Evolutionary conservation across 371 early-diverging fungal species (phyloP).

Genomic region (Vavraia culicis): DNA sequence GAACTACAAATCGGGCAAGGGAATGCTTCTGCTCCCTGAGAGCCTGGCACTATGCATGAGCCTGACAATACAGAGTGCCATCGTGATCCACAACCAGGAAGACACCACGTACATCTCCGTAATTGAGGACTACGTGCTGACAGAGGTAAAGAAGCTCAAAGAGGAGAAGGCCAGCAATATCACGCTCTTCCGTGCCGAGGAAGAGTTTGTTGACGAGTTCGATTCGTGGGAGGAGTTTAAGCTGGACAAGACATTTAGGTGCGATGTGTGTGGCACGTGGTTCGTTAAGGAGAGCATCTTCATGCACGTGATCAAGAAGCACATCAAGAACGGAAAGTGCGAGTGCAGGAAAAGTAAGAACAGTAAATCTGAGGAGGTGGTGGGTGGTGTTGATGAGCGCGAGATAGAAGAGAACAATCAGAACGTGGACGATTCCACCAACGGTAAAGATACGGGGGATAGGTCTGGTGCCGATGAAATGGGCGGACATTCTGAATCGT

Average conservation of each 20-base stretch:
- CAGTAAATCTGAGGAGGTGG: no score
- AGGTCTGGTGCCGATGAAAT: no score
- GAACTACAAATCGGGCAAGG: constrained; percentile 20
- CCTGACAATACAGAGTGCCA: constrained; percentile 8
- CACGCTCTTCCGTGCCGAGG: constrained; percentile 15
- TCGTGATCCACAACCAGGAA: constrained; percentile 21
- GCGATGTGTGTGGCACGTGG: constrained; percentile 27
- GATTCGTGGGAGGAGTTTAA: constrained; percentile 19
- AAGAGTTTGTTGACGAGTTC: constrained; percentile 42
- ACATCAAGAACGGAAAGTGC: constrained; percentile 14
- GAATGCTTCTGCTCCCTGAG: constrained; percentile 34
- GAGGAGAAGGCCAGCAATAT: constrained; percentile 1
- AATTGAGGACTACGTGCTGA: constrained; percentile 37
- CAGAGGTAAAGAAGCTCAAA: constrained; percentile 10
- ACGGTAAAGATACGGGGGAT: no score
- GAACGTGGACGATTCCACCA: no score
- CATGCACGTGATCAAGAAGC: constrained; percentile 23
- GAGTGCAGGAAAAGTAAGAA: constrained; percentile 17
- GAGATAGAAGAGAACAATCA: no score
- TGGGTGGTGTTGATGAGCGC: no score
- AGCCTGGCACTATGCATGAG: constrained; percentile 19
- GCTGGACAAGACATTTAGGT: constrained; percentile 2
- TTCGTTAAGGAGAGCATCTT: constrained; percentile 26
- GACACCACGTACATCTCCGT: constrained; percentile 4
- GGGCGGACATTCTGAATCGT: no score